These are phyloP conservation scores for Sarocladium kiliense DNA, from an alignment of 2,329 filamentous ascomycete genomes.

Conservation along the genomic window DNA sequence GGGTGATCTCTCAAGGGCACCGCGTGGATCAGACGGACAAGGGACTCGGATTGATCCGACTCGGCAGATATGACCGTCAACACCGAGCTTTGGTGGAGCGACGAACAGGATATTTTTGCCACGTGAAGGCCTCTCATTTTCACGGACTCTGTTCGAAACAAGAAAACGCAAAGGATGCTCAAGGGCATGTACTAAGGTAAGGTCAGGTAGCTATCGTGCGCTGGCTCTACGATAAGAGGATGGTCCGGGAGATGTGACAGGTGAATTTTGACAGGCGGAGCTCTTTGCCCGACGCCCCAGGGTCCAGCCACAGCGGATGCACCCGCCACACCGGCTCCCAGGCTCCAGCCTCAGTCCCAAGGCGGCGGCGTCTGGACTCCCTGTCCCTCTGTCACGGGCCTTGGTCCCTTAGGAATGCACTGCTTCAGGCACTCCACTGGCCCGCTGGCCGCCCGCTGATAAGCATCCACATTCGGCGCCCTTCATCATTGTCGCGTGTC, in stretches of 20 bases:
- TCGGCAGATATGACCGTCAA: not conserved
- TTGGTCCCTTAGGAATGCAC: not conserved
- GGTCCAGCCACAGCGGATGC: slow-evolving; percentile 4
- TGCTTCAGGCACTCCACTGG: not conserved
- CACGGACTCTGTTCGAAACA: too few relatives aligned
- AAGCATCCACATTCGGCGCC: slow-evolving; percentile 1
- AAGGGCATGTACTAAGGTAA: too few relatives aligned
- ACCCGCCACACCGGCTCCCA: slow-evolving; percentile 3
- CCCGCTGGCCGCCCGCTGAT: not conserved
- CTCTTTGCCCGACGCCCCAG: not conserved
- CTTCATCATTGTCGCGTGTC: slow-evolving; percentile 7
- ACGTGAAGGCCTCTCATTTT: too few relatives aligned
- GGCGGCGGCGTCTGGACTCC: too few relatives aligned
- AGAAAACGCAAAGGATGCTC: too few relatives aligned
- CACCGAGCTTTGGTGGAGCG: not conserved
- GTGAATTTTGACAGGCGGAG: not conserved
- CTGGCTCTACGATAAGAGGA: too few relatives aligned
- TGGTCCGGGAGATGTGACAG: too few relatives aligned
- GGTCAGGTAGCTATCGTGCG: too few relatives aligned
- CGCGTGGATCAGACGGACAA: not conserved
- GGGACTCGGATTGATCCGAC: slow-evolving; percentile 2
- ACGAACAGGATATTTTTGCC: too few relatives aligned
- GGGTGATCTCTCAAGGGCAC: not conserved
- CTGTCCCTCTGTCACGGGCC: not conserved
- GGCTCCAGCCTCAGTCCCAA: not conserved